A percentile compares a stretch with the other conserved stretches of the same genome.
Conservation (phyloP, 208 protist genomes). For the Trypanosoma theileri region DNA sequence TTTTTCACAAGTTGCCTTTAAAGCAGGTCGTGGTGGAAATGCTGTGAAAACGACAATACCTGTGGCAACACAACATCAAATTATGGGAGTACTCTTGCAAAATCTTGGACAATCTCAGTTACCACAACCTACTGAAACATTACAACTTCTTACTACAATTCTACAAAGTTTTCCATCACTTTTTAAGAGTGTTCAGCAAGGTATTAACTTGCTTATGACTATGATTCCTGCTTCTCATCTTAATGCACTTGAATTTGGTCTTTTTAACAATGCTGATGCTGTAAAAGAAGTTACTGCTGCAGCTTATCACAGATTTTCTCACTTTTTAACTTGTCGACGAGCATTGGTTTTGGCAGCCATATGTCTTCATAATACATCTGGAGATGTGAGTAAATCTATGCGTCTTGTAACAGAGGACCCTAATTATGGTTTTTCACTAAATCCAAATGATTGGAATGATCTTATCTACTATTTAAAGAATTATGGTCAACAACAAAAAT, state of each 20-base stretch:
- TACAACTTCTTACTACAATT: slow-evolving; percentile 72
- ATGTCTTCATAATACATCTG: slow-evolving; percentile 45
- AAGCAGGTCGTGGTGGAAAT: slow-evolving; percentile 70
- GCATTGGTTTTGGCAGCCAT: slow-evolving; percentile 76
- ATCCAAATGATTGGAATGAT: slow-evolving; percentile 72
- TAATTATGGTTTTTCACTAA: slow-evolving; percentile 49
- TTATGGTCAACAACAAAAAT: slow-evolving; percentile 60
- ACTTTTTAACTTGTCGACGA: slow-evolving; percentile 76
- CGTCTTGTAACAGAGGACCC: slow-evolving; percentile 36
- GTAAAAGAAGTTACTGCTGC: slow-evolving; percentile 78
- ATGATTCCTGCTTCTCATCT: slow-evolving; percentile 67
- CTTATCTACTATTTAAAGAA: slow-evolving; percentile 72
- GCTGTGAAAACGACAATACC: slow-evolving; percentile 80
- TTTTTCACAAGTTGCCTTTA: slow-evolving; percentile 83
- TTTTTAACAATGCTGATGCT: slow-evolving; percentile 67
- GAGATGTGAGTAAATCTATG: slow-evolving; percentile 48
- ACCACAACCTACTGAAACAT: slow-evolving; percentile 57
- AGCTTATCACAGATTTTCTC: slow-evolving; percentile 64
- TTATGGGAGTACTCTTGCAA: slow-evolving; percentile 80
- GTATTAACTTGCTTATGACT: slow-evolving; percentile 74
- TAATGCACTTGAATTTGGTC: slow-evolving; percentile 48
- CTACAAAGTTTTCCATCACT: slow-evolving; percentile 79
- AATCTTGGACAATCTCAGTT: slow-evolving; percentile 73
- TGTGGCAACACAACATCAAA: slow-evolving; percentile 86
- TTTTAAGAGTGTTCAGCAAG: slow-evolving; percentile 85